Percentiles rank a stretch among this genome's conserved stretches.
Evolutionary conservation across 768 basidiomycete species (phyloP).

Genomic region (Mycena galopus): DNA sequence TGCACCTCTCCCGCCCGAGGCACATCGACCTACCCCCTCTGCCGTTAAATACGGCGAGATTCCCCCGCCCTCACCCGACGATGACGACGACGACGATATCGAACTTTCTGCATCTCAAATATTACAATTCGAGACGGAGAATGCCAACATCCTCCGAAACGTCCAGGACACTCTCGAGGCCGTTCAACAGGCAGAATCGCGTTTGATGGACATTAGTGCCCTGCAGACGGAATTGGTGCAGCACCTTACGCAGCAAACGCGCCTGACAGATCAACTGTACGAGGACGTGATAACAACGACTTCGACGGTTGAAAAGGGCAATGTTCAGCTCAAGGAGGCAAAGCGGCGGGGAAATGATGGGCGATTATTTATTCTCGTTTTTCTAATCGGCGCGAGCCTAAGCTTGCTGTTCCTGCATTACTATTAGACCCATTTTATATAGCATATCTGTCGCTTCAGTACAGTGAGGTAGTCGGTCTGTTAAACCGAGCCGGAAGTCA

Average conservation of each 20-base stretch:
- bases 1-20: conserved; percentile 50
- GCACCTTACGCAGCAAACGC: conserved; percentile 91
- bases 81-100: conserved; percentile 83
- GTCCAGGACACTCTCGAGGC: conserved; percentile 90
- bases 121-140: conserved; percentile 93
- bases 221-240: conserved; percentile 93
- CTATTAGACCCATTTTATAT: conserved; percentile 66
- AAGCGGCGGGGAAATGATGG: conserved; percentile 88
- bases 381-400: conserved; percentile 92
- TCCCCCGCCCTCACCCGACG: conserved; percentile 51
- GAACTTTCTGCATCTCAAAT: conserved; percentile 91
- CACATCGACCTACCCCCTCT: conserved; percentile 43
- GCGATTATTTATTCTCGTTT: conserved; percentile 90
- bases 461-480: too few species aligned
- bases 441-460: too few species aligned
- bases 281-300: conserved; percentile 94
- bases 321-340: conserved; percentile 91
- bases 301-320: conserved; percentile 89
- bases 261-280: conserved; percentile 92
- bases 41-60: conserved; percentile 37
- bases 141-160: conserved; percentile 84
- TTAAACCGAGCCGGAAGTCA: conserved; percentile 53
- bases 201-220: conserved; percentile 92
- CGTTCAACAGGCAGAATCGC: conserved; percentile 92
- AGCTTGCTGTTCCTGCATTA: conserved; percentile 94